Percentiles rank a stretch among this genome's conserved stretches.
Evolutionary conservation across 805 yeast species (phyloP).

Genomic region (Saccharomyces cerevisiae): DNA sequence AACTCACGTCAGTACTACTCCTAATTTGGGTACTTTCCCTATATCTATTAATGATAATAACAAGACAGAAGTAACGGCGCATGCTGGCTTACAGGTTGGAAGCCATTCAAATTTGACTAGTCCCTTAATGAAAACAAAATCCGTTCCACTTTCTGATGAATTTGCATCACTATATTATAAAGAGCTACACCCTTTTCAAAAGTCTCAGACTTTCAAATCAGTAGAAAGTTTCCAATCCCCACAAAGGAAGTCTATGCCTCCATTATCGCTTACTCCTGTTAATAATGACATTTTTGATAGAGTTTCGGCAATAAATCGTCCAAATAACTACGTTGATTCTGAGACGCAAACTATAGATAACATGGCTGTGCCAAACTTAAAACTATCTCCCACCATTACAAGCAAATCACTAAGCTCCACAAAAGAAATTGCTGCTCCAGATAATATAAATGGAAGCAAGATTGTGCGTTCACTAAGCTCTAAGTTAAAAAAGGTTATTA

Average conservation of each 20-base stretch:
- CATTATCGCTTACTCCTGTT: not conserved
- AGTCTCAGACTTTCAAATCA: not conserved
- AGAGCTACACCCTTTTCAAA: not conserved
- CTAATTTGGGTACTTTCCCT: not conserved
- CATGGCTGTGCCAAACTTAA: not conserved
- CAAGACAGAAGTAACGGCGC: not conserved
- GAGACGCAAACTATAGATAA: conserved; percentile 4
- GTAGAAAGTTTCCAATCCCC: not conserved
- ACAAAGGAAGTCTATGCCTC: not conserved
- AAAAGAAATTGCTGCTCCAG: conserved; percentile 5
- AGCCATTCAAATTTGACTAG: not conserved
- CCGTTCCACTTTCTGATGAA: not conserved
- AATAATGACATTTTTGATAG: not conserved
- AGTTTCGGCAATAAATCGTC: not conserved
- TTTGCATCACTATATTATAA: not conserved
- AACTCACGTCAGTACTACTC: not conserved
- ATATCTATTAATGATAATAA: not conserved
- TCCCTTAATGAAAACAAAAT: not conserved
- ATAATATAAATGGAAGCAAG: conserved; percentile 16
- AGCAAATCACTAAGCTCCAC: conserved; percentile 1
- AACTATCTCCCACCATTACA: not conserved
- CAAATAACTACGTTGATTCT: conserved; percentile 5
- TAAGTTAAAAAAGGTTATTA: conserved; percentile 14
- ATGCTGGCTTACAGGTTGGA: not conserved
- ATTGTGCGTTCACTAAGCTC: conserved; percentile 11